These are phyloP conservation scores for Trichophyton benhamiae DNA, from an alignment of 2,329 filamentous ascomycete species.

Conservation along the genomic window DNA sequence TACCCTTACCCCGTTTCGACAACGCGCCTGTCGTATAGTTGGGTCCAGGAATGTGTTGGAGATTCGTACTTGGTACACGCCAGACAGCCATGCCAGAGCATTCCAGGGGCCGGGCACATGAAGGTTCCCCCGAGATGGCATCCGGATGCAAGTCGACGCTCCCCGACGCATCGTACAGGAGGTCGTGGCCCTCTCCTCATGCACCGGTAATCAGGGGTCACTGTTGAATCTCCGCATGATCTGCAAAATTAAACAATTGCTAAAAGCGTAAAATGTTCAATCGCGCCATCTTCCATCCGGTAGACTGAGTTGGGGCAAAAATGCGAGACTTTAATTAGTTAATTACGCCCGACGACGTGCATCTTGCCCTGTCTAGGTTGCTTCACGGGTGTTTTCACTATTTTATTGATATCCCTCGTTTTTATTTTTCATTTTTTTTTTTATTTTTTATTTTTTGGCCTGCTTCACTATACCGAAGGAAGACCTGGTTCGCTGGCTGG, in stretches of 20 bases:
- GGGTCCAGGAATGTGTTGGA: neutral
- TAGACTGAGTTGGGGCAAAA: neutral
- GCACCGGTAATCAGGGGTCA: neutral
- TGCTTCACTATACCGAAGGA: neutral
- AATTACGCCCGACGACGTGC: neutral
- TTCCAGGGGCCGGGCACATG: neutral
- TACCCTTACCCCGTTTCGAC: neutral
- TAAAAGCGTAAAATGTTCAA: neutral
- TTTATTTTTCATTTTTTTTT: neutral
- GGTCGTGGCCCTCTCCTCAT: neutral
- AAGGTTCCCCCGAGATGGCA: slow-evolving; percentile 1
- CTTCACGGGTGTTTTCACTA: neutral
- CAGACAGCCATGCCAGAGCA: neutral
- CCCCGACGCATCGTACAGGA: slow-evolving; percentile 1
- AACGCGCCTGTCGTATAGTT: slow-evolving; percentile 3
- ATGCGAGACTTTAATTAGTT: neutral
- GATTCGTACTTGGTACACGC: neutral
- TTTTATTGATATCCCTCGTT: neutral
- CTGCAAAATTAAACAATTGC: neutral
- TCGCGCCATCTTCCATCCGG: neutral
- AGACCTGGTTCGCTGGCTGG: too few species aligned
- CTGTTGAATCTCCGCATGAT: neutral
- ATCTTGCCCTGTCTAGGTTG: neutral
- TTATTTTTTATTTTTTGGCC: neutral
- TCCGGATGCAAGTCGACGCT: neutral